Evolutionary conservation across 176 grass and related monocot genomes (phyloP), one percentile per base, ranked within the genome.

Genomic region (Phoenix dactylifera): DNA sequence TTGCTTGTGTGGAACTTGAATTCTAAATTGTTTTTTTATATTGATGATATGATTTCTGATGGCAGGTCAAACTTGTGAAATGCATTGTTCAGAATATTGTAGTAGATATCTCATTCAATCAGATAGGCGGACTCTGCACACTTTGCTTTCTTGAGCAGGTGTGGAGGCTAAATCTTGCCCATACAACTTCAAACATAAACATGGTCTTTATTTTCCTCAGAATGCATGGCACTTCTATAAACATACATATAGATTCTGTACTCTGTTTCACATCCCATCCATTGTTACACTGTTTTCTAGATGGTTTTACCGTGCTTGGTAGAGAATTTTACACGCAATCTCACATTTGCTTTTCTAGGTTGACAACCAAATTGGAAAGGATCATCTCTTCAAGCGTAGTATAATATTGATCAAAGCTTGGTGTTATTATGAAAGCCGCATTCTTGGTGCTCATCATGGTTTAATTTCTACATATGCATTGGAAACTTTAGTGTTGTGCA

Each of bases 61-160:
- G 67, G 65, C 80, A 96, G 91, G 83, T 96, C 29, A 90, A 90
- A 59, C 75, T 96, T 68, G 80, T 96, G 25, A 96, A 96, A 85
- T 96, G 91, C 60, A 24, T 87, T 25, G 86, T 96, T 23, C 77
- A 96, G 64, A 87, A 96, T 61, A 96, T 90, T 44, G 75, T 85
- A 50, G 83, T 96, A 26, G 91, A 96, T 63, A 96, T 90, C 39
- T 85, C 91, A n/a, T 87, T 90, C 58, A 96, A 96, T 87, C 91
- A 96, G 74, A 79, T 90, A 52, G 91, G 86, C 24, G 91, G 86
- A 57, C 77, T 90, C 18, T 85, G 63, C 67, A 90, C 86, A 3
- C 86, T 96, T 73, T 90, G 91, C 85, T 96, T 96, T 71, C 91
- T 96, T 18, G 83, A 95, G 67, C 50, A 87, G 86, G 91, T 95